phyloP scores from a whole-genome alignment of 768 basidiomycete genomes.

The Gymnopilus junonius region DNA sequence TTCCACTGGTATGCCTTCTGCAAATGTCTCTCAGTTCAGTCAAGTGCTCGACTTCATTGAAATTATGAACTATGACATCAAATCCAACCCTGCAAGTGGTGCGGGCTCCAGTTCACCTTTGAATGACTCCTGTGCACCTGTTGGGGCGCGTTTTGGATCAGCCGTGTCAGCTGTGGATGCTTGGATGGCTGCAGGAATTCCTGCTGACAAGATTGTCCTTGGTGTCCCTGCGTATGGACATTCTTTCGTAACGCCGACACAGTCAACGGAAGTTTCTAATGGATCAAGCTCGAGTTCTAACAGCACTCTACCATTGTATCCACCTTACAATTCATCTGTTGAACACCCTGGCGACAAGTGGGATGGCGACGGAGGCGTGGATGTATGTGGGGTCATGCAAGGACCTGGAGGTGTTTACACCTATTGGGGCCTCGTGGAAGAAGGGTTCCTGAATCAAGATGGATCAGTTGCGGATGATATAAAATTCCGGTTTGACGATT shows the following conservation, averaged over 20 bases:
- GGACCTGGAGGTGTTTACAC: conserved; percentile 61
- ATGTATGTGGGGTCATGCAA: conserved; percentile 61
- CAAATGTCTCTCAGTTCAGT: conserved; percentile 70
- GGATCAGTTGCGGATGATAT: conserved; percentile 50
- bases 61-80: conserved; percentile 75
- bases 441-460: conserved; percentile 54
- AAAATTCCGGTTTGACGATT: conserved; percentile 58
- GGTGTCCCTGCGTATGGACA: conserved; percentile 89
- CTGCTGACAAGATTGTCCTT: conserved; percentile 70
- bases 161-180: conserved; percentile 72
- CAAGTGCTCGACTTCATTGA: conserved; percentile 74
- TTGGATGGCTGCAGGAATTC: conserved; percentile 83
- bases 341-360: conserved; percentile 60
- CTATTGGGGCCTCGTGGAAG: conserved; percentile 66
- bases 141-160: conserved; percentile 67
- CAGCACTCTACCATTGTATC: conserved; percentile 50
- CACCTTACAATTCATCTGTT: conserved; percentile 48
- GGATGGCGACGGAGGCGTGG: conserved; percentile 50
- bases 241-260: conserved; percentile 55
- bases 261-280: conserved; percentile 37
- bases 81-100: conserved; percentile 54
- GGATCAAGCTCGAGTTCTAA: conserved; percentile 17
- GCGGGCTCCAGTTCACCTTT: conserved; percentile 87
- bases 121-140: conserved; percentile 71
- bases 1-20: conserved; percentile 54